Percentiles rank a stretch among this genome's conserved stretches.
These are phyloP conservation scores for Gaeumannomyces tritici DNA, from an alignment of 2,329 filamentous ascomycete genomes.

Conservation along the genomic window DNA sequence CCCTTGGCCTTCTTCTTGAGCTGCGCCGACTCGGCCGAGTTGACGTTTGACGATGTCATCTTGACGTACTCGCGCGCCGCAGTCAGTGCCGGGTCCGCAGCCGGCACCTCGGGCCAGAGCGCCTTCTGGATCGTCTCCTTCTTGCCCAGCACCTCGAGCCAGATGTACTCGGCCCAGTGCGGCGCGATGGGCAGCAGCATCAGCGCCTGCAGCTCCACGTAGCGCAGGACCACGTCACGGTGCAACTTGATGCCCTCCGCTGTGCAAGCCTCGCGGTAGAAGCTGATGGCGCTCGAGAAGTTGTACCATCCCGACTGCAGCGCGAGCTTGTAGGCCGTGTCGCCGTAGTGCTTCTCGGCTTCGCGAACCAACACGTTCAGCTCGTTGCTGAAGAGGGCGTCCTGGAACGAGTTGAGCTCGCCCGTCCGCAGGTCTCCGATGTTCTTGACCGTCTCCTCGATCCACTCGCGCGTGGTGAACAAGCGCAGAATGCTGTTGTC, in stretches of 20 bases:
- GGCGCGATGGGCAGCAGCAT: slow-evolving; percentile 78
- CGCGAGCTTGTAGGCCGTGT: slow-evolving; percentile 77
- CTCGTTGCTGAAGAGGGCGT: slow-evolving; percentile 87
- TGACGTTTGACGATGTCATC: slow-evolving; percentile 67
- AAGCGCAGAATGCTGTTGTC: slow-evolving; percentile 85
- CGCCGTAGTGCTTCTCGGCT: slow-evolving; percentile 67
- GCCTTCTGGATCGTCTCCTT: slow-evolving; percentile 68
- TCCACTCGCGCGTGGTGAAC: slow-evolving; percentile 75
- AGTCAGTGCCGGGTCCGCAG: slow-evolving; percentile 56
- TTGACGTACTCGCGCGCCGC: slow-evolving; percentile 79
- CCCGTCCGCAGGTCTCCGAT: slow-evolving; percentile 66
- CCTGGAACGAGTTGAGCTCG: slow-evolving; percentile 67
- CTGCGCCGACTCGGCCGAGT: slow-evolving; percentile 72
- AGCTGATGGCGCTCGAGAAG: slow-evolving; percentile 75
- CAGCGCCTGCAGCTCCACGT: slow-evolving; percentile 61
- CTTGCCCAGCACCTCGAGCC: slow-evolving; percentile 82
- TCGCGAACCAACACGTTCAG: slow-evolving; percentile 76
- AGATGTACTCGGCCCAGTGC: slow-evolving; percentile 92
- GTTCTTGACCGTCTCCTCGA: slow-evolving; percentile 72
- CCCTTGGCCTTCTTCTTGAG: slow-evolving; percentile 90
- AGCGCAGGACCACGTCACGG: slow-evolving; percentile 65
- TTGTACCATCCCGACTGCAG: slow-evolving; percentile 84
- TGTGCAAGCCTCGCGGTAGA: slow-evolving; percentile 75
- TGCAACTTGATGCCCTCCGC: slow-evolving; percentile 81
- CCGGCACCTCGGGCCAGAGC: slow-evolving; percentile 60